A percentile compares a stretch with the other conserved stretches of the same genome.
Conservation (phyloP, 1,284 basidiomycete species). For the Trichosporon asahii region DNA sequence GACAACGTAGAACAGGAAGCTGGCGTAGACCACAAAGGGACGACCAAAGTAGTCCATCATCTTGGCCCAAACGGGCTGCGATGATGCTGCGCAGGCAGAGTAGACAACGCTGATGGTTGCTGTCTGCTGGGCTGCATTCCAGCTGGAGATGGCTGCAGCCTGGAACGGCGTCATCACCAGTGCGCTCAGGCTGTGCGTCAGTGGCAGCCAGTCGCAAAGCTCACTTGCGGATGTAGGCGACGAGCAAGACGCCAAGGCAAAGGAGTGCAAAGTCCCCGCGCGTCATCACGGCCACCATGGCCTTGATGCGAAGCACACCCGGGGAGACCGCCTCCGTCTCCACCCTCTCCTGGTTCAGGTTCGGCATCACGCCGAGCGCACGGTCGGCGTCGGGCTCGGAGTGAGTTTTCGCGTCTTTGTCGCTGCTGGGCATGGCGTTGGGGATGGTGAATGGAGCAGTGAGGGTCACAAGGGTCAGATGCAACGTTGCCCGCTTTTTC, state of each 20-base stretch:
- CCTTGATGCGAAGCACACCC: conserved; percentile 18
- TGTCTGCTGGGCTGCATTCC: conserved; percentile 12
- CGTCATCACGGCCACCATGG: conserved; percentile 13
- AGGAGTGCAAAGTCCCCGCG: conserved; percentile 20
- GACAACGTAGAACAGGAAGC: conserved; percentile 37
- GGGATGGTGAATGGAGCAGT: background rate
- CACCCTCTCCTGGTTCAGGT: background rate
- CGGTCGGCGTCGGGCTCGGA: background rate
- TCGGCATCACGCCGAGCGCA: background rate
- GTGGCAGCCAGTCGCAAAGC: background rate
- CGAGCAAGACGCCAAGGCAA: conserved; percentile 47
- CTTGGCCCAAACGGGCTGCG: conserved; percentile 78
- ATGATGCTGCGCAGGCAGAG: conserved; percentile 58
- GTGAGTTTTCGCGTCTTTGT: background rate
- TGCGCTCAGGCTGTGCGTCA: conserved; percentile 6
- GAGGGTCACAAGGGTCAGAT: background rate
- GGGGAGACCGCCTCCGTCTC: conserved; percentile 9
- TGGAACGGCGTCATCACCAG: conserved; percentile 14
- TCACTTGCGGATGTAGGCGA: conserved; percentile 35
- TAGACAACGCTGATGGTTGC: conserved; percentile 15
- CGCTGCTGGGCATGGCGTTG: background rate
- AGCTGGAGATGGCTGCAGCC: conserved; percentile 9
- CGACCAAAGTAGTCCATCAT: conserved; percentile 64
- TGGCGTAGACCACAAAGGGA: conserved; percentile 55
- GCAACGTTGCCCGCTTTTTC: background rate